Evolutionary conservation across 306 rosid genomes (phyloP).

Genomic region (Dalbergia oliveri): DNA sequence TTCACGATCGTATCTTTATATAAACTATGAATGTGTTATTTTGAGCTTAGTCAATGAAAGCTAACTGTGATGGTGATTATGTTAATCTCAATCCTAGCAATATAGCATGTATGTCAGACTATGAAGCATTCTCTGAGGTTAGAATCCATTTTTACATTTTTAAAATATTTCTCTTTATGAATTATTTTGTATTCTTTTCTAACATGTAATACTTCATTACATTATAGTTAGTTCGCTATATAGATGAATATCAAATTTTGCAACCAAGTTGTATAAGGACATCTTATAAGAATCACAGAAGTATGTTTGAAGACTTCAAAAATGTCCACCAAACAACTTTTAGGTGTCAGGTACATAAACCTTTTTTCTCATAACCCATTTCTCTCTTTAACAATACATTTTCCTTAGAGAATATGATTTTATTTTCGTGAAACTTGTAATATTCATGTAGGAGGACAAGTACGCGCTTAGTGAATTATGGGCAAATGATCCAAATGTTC

Average conservation of each 20-base stretch:
- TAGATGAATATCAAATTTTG: not conserved
- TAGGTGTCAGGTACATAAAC: constrained; percentile 30
- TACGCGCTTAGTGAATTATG: constrained; percentile 28
- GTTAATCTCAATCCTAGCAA: constrained; percentile 36
- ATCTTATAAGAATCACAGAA: not conserved
- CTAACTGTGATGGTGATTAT: constrained; percentile 40
- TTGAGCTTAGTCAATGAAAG: constrained; percentile 38
- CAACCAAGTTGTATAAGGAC: not conserved
- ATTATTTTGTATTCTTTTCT: not conserved
- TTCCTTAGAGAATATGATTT: too few species aligned
- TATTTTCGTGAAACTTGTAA: too few species aligned
- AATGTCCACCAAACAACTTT: not conserved
- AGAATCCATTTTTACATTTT: too few species aligned
- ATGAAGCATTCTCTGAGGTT: constrained; percentile 22
- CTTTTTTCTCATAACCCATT: too few species aligned
- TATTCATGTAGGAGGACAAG: constrained; percentile 7
- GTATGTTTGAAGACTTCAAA: constrained; percentile 7
- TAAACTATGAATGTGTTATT: too few species aligned
- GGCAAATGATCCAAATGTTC: constrained; percentile 48
- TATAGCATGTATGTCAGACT: constrained; percentile 8
- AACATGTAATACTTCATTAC: not conserved
- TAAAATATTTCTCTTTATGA: not conserved
- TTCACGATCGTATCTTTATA: too few species aligned
- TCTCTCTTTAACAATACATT: not conserved
- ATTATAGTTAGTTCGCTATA: constrained; percentile 31